phyloP scores from a whole-genome alignment of 129 eudicot species.

The Flaveria brownii region DNA sequence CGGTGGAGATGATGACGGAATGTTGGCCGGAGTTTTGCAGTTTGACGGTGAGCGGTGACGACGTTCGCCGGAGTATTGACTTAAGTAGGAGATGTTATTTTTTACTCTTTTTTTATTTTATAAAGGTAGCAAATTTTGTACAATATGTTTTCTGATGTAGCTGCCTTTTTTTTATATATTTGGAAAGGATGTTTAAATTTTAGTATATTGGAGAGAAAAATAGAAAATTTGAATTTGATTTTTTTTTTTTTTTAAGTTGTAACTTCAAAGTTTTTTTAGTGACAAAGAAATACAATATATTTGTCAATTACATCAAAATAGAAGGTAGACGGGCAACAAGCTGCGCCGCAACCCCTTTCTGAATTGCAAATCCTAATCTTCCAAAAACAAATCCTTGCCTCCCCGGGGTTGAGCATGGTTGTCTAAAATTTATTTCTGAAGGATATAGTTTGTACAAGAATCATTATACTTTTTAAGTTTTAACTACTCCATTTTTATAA shows the following conservation, averaged over 20 bases:
- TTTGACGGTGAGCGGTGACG: conserved; percentile 27
- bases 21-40: conserved; percentile 20
- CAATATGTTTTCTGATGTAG: conserved; percentile 26
- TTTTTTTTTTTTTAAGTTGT: too few relatives aligned
- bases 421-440: neutral
- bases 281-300: too few relatives aligned
- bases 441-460: too few relatives aligned
- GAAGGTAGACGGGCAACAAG: too few relatives aligned
- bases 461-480: too few relatives aligned
- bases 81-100: conserved; percentile 24
- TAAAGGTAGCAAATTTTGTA: conserved; percentile 43
- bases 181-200: neutral
- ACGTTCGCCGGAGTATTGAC: conserved; percentile 33
- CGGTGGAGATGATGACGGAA: conserved; percentile 31
- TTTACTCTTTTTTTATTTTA: neutral
- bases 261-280: too few relatives aligned
- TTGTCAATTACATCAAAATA: too few relatives aligned
- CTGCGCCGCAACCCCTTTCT: too few relatives aligned
- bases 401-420: too few relatives aligned
- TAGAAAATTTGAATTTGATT: neutral
- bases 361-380: too few relatives aligned
- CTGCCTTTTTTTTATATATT: conserved; percentile 16
- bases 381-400: too few relatives aligned
- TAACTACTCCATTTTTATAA: too few relatives aligned
- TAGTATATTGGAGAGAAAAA: neutral